Evolutionary conservation across 2,329 filamentous ascomycete genomes (phyloP).

Genomic region (Sporothrix dimorphospora): DNA sequence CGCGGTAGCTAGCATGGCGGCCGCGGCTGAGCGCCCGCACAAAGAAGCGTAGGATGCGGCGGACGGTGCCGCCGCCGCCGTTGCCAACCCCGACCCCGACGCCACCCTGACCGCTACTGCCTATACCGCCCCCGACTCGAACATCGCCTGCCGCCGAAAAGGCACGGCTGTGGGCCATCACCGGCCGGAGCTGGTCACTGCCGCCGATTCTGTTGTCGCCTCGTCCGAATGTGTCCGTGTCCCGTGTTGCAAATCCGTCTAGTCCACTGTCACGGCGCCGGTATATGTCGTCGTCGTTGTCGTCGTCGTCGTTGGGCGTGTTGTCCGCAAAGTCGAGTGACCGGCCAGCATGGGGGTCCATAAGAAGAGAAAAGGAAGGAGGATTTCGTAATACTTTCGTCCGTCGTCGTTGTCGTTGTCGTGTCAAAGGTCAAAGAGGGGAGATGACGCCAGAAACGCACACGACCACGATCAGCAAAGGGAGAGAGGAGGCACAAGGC

Average conservation of each 20-base stretch:
- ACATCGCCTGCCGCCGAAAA: slow-evolving; percentile 13
- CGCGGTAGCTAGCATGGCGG: slow-evolving; percentile 17
- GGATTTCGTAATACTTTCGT: background rate
- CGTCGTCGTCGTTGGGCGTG: slow-evolving; percentile 8
- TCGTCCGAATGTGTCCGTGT: background rate
- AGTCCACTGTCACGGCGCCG: background rate
- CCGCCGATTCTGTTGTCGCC: background rate
- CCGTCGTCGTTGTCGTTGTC: background rate
- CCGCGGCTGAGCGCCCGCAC: slow-evolving; percentile 7
- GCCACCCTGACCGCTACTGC: background rate
- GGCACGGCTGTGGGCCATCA: slow-evolving; percentile 23
- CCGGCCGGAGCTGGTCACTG: background rate
- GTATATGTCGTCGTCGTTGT: slow-evolving; percentile 16
- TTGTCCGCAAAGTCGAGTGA: slow-evolving; percentile 9
- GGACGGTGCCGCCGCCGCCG: slow-evolving; percentile 18
- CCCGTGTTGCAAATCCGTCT: background rate
- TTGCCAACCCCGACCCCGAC: background rate
- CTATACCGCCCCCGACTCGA: background rate
- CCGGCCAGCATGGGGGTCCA: slow-evolving; percentile 15
- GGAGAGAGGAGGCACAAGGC: background rate
- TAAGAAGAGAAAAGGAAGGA: background rate
- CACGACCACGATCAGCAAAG: slow-evolving; percentile 15
- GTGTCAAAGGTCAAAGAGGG: background rate
- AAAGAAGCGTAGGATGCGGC: slow-evolving; percentile 18
- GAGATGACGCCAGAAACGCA: slow-evolving; percentile 5